These are phyloP conservation scores for Ophiobolus disseminans DNA, from an alignment of 2,329 filamentous ascomycete species.

Conservation along the genomic window DNA sequence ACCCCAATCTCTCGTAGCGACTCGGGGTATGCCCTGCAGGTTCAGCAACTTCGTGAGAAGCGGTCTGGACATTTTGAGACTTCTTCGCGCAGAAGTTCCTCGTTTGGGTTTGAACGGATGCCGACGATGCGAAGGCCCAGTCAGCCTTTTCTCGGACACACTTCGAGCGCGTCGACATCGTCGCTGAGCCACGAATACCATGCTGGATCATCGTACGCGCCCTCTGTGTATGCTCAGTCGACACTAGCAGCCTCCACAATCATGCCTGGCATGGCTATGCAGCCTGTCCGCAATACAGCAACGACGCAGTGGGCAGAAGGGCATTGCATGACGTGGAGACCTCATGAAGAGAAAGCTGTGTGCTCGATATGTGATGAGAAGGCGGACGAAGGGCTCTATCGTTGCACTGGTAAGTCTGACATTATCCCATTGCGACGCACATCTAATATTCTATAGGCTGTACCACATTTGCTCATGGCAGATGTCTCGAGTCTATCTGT, in stretches of 20 bases:
- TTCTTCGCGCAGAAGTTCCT: conserved; percentile 8
- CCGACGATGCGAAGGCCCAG: conserved; percentile 67
- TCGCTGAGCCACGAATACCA: conserved; percentile 59
- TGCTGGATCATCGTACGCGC: conserved; percentile 69
- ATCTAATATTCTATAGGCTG: conserved; percentile 59
- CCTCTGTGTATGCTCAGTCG: conserved; percentile 85
- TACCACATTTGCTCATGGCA: conserved; percentile 60
- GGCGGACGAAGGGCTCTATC: conserved; percentile 75
- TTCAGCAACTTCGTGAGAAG: conserved; percentile 84
- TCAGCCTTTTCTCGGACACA: conserved; percentile 73
- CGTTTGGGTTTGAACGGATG: conserved; percentile 77
- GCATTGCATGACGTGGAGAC: conserved; percentile 75
- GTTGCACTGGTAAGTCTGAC: conserved; percentile 63
- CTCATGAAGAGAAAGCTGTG: conserved; percentile 64
- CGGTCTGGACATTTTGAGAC: conserved; percentile 87
- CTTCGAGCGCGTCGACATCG: conserved; percentile 71
- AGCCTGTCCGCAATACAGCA: conserved; percentile 79
- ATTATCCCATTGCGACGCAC: conserved; percentile 6
- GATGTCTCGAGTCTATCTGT: conserved; percentile 66
- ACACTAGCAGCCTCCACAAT: conserved; percentile 84
- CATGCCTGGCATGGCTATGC: conserved; percentile 83
- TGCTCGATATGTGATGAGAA: conserved; percentile 81
- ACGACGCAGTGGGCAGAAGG: conserved; percentile 85
- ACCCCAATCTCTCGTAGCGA: conserved; percentile 89
- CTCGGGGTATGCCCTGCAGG: conserved; percentile 85